Base-by-base conservation (phyloP, 2,329 filamentous ascomycete species). In the Calonectria naviculata region DNA sequence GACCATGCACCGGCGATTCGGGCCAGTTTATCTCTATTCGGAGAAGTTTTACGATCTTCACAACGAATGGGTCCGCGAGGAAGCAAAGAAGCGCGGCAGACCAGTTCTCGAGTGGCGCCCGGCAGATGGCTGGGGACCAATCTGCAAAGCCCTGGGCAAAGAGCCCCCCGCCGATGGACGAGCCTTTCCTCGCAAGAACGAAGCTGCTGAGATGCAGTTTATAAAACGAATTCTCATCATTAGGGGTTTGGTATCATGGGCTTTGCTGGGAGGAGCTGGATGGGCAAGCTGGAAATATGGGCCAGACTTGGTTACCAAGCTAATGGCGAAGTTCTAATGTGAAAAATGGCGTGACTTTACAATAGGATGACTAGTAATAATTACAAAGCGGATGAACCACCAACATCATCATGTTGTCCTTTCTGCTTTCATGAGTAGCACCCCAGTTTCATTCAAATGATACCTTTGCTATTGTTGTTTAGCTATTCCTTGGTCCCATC, bases 51-150 rank as follows among this genome's bases (percentile, higher is more conserved):
- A 78, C 2, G 34, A 61, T 7, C 17, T 26, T 65, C 78, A 71
- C 63, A 79, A 73, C 15, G 71, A 70, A 12, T 76, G 74, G 21
- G 78, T 83, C 0, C 73, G 77, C 15, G 67, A 67, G 1, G 79
- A 82, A 29, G 81, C 81, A 2, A 76, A 70, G 70, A 80, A 78
- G 68, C 72, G 80, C 6, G 79, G 79, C 4, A 78, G 79, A 0
- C 56, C 75, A 54, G 71, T 81, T 1, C 67, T 81, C 1, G 67
- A 75, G 12, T 81, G 79, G 65, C 75, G 77, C 49, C 76, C 79
- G 0, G 74, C 81, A 62, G 81, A 86, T 38, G 85, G 84, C 1
- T 87, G 86, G 85, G 80, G 78, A 42, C 83, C 83, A 15, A 75
- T 88, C 21, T 87, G 85, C 71, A 71, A 80, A 66, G 85, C 86